Evolutionary conservation across 2,329 filamentous ascomycete species (phyloP).

Genomic region (Aureobasidium sp.): DNA sequence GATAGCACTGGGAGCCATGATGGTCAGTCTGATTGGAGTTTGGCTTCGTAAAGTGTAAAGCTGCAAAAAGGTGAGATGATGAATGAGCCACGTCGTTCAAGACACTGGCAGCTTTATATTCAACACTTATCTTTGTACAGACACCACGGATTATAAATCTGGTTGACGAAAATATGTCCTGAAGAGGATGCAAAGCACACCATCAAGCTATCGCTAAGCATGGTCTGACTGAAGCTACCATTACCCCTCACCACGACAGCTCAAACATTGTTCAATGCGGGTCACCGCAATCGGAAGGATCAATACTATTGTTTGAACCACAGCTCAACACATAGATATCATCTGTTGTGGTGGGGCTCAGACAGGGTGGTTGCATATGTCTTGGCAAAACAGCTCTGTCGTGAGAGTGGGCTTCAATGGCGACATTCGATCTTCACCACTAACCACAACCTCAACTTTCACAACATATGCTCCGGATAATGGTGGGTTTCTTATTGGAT

Average conservation of each 20-base stretch:
- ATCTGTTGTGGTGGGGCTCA: not conserved
- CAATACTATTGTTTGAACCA: not conserved
- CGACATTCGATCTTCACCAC: slow-evolving; percentile 9
- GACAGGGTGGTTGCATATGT: not conserved
- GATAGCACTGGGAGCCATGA: slow-evolving; percentile 6
- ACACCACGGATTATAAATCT: not conserved
- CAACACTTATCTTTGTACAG: not conserved
- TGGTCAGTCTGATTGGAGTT: not conserved
- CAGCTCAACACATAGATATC: not conserved
- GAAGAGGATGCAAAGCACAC: not conserved
- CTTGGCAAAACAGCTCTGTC: slow-evolving; percentile 2
- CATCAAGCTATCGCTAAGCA: not conserved
- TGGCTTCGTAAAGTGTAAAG: not conserved
- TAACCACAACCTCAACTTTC: not conserved
- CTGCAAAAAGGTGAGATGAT: not conserved
- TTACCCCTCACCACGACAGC: slow-evolving; percentile 1
- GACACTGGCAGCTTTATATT: not conserved
- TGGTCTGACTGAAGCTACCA: not conserved
- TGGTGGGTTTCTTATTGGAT: not conserved
- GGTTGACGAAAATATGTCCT: not conserved
- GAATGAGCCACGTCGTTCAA: not conserved
- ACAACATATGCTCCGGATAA: not conserved
- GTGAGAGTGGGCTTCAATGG: slow-evolving; percentile 6
- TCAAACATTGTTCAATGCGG: not conserved
- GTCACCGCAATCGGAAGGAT: not conserved